Evolutionary conservation across 2,329 filamentous ascomycete species (phyloP).

Genomic region (Madurella fahalii): DNA sequence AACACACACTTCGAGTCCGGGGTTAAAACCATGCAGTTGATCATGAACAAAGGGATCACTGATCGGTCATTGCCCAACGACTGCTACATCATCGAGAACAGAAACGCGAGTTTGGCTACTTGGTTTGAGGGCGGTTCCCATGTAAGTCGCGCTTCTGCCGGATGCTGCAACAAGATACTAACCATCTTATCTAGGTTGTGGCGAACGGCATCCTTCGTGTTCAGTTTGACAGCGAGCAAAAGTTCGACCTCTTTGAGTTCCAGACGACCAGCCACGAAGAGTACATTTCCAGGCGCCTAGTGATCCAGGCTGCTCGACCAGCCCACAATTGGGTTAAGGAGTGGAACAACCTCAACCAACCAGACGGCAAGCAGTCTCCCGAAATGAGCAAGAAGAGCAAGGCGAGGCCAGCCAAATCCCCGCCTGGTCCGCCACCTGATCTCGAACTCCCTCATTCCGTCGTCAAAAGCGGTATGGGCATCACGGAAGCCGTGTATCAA

Average conservation of each 20-base stretch:
- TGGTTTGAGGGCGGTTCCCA: conserved; percentile 83
- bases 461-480: conserved; percentile 53
- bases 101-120: conserved; percentile 76
- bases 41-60: conserved; percentile 63
- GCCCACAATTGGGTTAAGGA: conserved; percentile 63
- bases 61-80: conserved; percentile 58
- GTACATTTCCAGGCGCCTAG: conserved; percentile 68
- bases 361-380: conserved; percentile 56
- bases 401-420: conserved; percentile 55
- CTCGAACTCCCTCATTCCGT: conserved; percentile 56
- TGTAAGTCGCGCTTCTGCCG: conserved; percentile 47
- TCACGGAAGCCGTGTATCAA: conserved; percentile 58
- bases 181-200: conserved; percentile 56
- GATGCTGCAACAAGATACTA: conserved; percentile 18
- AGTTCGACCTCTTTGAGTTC: conserved; percentile 83
- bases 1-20: conserved; percentile 84
- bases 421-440: conserved; percentile 55
- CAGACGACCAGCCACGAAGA: conserved; percentile 73
- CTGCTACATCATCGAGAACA: conserved; percentile 70
- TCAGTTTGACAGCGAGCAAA: conserved; percentile 73
- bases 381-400: conserved; percentile 67
- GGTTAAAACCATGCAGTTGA: conserved; percentile 78
- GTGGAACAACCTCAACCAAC: conserved; percentile 56
- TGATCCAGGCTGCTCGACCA: conserved; percentile 58
- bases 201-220: conserved; percentile 73